Conservation (phyloP, 345 rosid genomes). For the Gossypium longicalyx region DNA sequence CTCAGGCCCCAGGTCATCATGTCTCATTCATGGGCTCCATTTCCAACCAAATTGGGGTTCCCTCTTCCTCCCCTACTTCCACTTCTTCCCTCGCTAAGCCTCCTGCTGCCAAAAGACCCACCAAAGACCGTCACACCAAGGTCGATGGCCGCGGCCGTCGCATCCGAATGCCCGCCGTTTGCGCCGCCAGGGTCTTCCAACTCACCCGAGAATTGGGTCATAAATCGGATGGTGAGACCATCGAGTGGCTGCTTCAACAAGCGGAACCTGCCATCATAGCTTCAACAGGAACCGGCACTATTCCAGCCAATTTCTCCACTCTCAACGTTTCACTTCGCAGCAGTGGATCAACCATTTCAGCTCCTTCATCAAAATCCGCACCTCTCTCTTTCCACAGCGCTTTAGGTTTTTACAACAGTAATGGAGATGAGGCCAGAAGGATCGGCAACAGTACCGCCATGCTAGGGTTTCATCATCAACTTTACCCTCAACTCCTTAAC, state of each 20-base stretch:
- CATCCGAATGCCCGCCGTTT: conserved; percentile 82
- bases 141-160: conserved; percentile 86
- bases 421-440: conserved; percentile 26
- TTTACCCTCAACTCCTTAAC: conserved; percentile 41
- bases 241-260: conserved; percentile 80
- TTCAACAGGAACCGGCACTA: conserved; percentile 77
- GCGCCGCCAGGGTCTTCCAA: conserved; percentile 83
- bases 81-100: conserved; percentile 19
- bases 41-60: conserved; percentile 26
- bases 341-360: conserved; percentile 51
- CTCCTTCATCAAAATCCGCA: conserved; percentile 53
- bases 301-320: conserved; percentile 81
- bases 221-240: conserved; percentile 81
- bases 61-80: conserved; percentile 18
- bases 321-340: conserved; percentile 67
- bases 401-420: conserved; percentile 38
- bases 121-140: conserved; percentile 79
- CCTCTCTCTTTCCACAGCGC: conserved; percentile 54
- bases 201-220: conserved; percentile 61
- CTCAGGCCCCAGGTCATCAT: conserved; percentile 22
- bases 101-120: conserved; percentile 39
- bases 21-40: conserved; percentile 50
- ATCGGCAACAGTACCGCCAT: conserved; percentile 26
- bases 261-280: conserved; percentile 78
- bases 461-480: conserved; percentile 58